These are phyloP conservation scores for Cercospora sp. DNA, from an alignment of 2,329 filamentous ascomycete species.

Conservation along the genomic window DNA sequence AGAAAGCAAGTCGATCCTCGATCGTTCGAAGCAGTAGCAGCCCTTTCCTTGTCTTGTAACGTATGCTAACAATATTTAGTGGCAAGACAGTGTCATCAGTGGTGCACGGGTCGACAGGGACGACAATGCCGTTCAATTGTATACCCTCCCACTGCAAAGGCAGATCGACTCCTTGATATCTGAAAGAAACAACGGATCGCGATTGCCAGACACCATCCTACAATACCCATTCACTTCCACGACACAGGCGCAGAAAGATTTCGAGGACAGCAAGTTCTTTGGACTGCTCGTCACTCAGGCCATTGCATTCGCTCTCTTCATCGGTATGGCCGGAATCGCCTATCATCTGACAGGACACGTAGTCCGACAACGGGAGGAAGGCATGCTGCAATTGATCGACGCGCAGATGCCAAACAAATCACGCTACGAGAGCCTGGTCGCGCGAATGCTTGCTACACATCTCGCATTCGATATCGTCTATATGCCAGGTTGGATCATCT, in stretches of 20 bases:
- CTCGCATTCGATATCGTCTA: conserved; percentile 77
- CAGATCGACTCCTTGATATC: conserved; percentile 73
- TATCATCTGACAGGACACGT: conserved; percentile 85
- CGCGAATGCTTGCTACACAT: conserved; percentile 74
- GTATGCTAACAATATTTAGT: neutral
- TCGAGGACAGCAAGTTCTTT: conserved; percentile 70
- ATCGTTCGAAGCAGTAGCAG: neutral
- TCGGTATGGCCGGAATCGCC: conserved; percentile 73
- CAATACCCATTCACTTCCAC: conserved; percentile 75
- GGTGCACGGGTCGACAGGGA: conserved; percentile 69
- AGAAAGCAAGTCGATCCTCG: neutral
- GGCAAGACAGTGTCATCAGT: conserved; percentile 67
- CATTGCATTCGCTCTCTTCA: conserved; percentile 73
- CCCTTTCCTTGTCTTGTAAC: neutral
- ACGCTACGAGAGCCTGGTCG: conserved; percentile 72
- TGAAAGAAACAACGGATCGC: conserved; percentile 46
- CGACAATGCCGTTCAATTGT: conserved; percentile 73
- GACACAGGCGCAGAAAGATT: conserved; percentile 65
- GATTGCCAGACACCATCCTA: conserved; percentile 37
- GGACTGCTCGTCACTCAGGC: conserved; percentile 71
- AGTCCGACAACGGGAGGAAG: conserved; percentile 80
- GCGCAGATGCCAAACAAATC: conserved; percentile 79
- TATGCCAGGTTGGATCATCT: conserved; percentile 75
- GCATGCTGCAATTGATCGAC: conserved; percentile 83
- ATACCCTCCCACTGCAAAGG: conserved; percentile 75